Evolutionary conservation across 139 green algal genomes (phyloP).

Genomic region (Coccomyxa sp.): DNA sequence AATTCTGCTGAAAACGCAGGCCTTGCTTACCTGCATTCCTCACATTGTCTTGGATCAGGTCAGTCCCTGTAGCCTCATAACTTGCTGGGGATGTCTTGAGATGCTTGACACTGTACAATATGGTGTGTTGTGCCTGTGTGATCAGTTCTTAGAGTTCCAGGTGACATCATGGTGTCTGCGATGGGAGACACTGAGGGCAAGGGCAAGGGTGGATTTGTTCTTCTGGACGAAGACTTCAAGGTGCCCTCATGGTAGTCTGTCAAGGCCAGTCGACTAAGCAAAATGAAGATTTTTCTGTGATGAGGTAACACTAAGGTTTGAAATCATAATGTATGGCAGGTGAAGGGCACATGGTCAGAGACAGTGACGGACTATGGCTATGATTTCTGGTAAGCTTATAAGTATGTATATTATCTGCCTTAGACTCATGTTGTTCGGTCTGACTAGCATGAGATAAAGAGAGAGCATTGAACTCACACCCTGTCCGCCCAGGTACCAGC

Average conservation of each 20-base stretch:
- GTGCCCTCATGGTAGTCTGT: slow-evolving; percentile 13
- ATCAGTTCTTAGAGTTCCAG: background rate
- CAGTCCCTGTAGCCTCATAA: slow-evolving; percentile 1
- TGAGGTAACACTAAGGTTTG: background rate
- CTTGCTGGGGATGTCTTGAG: background rate
- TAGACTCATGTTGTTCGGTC: background rate
- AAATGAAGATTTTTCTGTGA: background rate
- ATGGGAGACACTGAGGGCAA: slow-evolving; percentile 62
- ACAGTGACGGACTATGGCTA: slow-evolving; percentile 62
- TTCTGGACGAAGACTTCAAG: slow-evolving; percentile 74
- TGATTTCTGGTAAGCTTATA: slow-evolving; percentile 61
- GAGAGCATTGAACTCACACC: too few relatives aligned
- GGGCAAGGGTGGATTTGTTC: slow-evolving; percentile 61
- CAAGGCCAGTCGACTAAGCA: background rate
- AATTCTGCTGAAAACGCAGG: slow-evolving; percentile 1
- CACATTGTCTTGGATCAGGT: slow-evolving; percentile 64
- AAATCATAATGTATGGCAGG: slow-evolving; percentile 11
- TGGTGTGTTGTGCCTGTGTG: background rate
- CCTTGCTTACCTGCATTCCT: slow-evolving; percentile 59
- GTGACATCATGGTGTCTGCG: slow-evolving; percentile 36
- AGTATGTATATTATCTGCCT: background rate
- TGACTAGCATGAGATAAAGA: too few relatives aligned
- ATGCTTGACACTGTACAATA: background rate
- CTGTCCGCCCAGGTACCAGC: slow-evolving; percentile 67
- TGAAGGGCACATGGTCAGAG: slow-evolving; percentile 61